Evolutionary conservation across 2,329 filamentous ascomycete genomes (phyloP).

Genomic region (Blastomyces silverae): DNA sequence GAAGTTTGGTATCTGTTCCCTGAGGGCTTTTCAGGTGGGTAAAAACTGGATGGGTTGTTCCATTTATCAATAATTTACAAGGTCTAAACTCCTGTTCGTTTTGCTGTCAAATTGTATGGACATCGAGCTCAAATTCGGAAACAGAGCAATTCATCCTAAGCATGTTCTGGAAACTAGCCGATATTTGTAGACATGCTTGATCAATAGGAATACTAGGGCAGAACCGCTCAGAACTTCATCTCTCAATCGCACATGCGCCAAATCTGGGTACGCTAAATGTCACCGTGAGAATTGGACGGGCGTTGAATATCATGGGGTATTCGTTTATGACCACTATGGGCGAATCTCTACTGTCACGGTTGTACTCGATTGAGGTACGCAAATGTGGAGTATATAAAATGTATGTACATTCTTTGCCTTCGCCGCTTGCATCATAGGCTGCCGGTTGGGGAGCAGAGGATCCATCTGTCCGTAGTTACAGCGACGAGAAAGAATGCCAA

Average conservation of each 20-base stretch:
- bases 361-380: background rate
- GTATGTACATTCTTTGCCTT: background rate
- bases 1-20: background rate
- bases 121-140: background rate
- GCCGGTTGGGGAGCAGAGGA: background rate
- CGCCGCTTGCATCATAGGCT: conserved; percentile 8
- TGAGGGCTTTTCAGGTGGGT: too few species aligned
- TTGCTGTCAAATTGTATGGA: background rate
- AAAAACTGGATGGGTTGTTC: background rate
- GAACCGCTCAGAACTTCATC: too few species aligned
- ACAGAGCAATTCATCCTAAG: background rate
- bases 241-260: background rate
- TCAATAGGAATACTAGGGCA: too few species aligned
- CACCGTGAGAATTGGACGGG: background rate
- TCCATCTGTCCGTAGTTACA: background rate
- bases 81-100: background rate
- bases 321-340: background rate
- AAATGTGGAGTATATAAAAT: background rate
- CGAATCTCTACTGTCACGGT: background rate
- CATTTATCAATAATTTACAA: background rate
- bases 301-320: background rate
- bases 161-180: background rate
- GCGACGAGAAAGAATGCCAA: too few species aligned
- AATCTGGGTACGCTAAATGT: background rate
- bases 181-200: too few species aligned